Conservation (phyloP, 2,329 filamentous ascomycete species). For the Ambrosiella xylebori region DNA sequence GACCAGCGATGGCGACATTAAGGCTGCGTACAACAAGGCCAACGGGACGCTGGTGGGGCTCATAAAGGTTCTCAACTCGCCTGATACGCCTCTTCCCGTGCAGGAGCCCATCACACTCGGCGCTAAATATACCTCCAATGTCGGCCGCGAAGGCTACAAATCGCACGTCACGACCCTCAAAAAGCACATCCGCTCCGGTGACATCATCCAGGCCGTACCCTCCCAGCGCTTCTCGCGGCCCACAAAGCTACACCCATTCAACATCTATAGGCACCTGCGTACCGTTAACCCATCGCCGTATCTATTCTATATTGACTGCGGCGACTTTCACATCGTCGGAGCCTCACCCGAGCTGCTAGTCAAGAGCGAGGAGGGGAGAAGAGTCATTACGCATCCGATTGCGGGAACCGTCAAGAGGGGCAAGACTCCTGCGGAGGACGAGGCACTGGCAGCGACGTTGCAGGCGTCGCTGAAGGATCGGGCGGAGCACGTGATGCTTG, state of each 20-base stretch:
- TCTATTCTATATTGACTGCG: slow-evolving; percentile 87
- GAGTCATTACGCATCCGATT: slow-evolving; percentile 87
- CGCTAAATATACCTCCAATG: slow-evolving; percentile 78
- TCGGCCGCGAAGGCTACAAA: slow-evolving; percentile 78
- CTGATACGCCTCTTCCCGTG: slow-evolving; percentile 58
- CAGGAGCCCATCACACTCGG: slow-evolving; percentile 57
- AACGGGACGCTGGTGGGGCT: slow-evolving; percentile 45
- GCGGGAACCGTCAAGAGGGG: slow-evolving; percentile 88
- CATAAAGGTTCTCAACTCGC: slow-evolving; percentile 53
- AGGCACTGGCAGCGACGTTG: slow-evolving; percentile 58
- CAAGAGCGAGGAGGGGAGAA: slow-evolving; percentile 64
- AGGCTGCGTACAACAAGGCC: slow-evolving; percentile 46
- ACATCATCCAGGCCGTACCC: slow-evolving; percentile 95
- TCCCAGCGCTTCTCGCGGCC: slow-evolving; percentile 84
- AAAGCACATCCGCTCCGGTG: slow-evolving; percentile 74
- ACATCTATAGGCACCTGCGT: slow-evolving; percentile 88
- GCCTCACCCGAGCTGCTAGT: slow-evolving; percentile 90
- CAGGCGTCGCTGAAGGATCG: slow-evolving; percentile 74
- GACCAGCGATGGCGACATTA: slow-evolving; percentile 37
- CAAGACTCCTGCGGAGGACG: slow-evolving; percentile 64
- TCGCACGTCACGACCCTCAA: slow-evolving; percentile 73
- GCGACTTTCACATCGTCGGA: slow-evolving; percentile 84
- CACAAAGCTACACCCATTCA: slow-evolving; percentile 87
- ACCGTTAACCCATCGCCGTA: slow-evolving; percentile 98
- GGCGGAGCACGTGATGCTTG: slow-evolving; percentile 92